phyloP scores from a whole-genome alignment of 345 rosid genomes.

The Lepidium aucheri region DNA sequence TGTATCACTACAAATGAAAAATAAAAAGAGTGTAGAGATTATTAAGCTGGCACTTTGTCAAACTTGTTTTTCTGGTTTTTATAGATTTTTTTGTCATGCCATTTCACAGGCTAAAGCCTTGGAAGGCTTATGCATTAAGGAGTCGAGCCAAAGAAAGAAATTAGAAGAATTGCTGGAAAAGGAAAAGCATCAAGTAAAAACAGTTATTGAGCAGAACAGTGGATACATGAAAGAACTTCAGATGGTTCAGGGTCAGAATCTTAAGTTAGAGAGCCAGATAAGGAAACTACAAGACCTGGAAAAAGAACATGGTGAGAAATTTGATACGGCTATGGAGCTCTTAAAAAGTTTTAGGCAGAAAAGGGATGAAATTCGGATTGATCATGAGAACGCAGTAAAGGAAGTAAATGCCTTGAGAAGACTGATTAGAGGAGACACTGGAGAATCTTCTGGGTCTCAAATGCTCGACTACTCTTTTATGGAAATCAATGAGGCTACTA shows the following conservation, averaged over 20 bases:
- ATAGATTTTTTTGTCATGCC: background rate
- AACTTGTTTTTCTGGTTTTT: background rate
- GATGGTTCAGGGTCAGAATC: conserved; percentile 44
- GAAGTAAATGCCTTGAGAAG: conserved; percentile 37
- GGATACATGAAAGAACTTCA: conserved; percentile 41
- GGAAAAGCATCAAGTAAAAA: conserved; percentile 43
- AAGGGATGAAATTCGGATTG: conserved; percentile 58
- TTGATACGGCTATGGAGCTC: conserved; percentile 70
- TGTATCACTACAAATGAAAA: background rate
- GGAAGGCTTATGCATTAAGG: conserved; percentile 55
- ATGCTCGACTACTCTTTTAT: conserved; percentile 69
- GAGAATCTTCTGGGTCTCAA: conserved; percentile 39
- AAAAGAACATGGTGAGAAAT: conserved; percentile 71
- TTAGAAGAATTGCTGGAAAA: conserved; percentile 47
- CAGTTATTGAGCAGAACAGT: conserved; percentile 35
- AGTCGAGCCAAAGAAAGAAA: conserved; percentile 51
- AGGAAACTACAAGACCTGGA: conserved; percentile 33
- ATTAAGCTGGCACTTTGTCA: conserved; percentile 1
- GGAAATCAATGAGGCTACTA: conserved; percentile 76
- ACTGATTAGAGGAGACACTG: conserved; percentile 29
- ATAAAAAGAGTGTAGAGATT: background rate
- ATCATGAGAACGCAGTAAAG: conserved; percentile 43
- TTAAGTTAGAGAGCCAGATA: conserved; percentile 40
- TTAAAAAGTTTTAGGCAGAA: conserved; percentile 58
- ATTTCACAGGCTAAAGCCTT: conserved; percentile 54